phyloP scores from a whole-genome alignment of 441 rosid genomes.

The Bruguiera hainesii region DNA sequence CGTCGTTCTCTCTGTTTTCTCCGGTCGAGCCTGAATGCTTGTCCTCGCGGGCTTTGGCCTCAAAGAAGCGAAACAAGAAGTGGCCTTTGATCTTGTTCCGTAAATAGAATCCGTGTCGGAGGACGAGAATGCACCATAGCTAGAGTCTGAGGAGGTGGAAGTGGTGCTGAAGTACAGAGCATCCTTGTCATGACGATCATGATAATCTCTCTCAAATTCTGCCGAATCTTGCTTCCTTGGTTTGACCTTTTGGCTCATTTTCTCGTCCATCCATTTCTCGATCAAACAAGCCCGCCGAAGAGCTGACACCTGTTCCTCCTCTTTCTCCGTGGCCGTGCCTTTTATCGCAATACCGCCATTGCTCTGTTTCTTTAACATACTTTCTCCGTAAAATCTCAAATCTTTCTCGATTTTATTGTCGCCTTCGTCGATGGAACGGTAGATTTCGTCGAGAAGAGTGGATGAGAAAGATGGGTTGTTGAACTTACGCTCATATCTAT shows the following conservation, averaged over 20 bases:
- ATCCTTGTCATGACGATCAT: slow-evolving; percentile 34
- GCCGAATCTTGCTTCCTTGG: slow-evolving; percentile 16
- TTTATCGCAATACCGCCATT: slow-evolving; percentile 15
- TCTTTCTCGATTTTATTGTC: slow-evolving; percentile 29
- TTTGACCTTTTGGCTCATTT: slow-evolving; percentile 26
- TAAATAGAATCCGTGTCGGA: slow-evolving; percentile 61
- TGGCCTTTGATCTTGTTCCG: slow-evolving; percentile 31
- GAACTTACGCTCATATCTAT: slow-evolving; percentile 19
- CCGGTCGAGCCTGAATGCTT: slow-evolving; percentile 23
- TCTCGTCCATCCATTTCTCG: slow-evolving; percentile 38
- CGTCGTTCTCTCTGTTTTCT: slow-evolving; percentile 43
- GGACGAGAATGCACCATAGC: slow-evolving; percentile 65
- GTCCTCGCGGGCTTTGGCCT: slow-evolving; percentile 55
- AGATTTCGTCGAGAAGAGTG: slow-evolving; percentile 77
- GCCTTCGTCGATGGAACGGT: slow-evolving; percentile 62
- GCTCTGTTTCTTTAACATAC: slow-evolving; percentile 43
- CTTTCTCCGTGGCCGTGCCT: slow-evolving; percentile 10
- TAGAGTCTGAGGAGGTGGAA: slow-evolving; percentile 69
- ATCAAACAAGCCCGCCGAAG: slow-evolving; percentile 32
- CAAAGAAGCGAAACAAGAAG: slow-evolving; percentile 37
- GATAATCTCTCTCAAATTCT: slow-evolving; percentile 24
- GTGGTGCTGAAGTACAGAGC: slow-evolving; percentile 48
- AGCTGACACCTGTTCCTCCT: slow-evolving; percentile 16
- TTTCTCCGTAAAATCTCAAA: slow-evolving; percentile 34
- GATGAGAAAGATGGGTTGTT: slow-evolving; percentile 85